Percentiles rank a stretch among this genome's conserved stretches.
Evolutionary conservation across 345 rosid genomes (phyloP).

Genomic region (Odontarrhena argentea): DNA sequence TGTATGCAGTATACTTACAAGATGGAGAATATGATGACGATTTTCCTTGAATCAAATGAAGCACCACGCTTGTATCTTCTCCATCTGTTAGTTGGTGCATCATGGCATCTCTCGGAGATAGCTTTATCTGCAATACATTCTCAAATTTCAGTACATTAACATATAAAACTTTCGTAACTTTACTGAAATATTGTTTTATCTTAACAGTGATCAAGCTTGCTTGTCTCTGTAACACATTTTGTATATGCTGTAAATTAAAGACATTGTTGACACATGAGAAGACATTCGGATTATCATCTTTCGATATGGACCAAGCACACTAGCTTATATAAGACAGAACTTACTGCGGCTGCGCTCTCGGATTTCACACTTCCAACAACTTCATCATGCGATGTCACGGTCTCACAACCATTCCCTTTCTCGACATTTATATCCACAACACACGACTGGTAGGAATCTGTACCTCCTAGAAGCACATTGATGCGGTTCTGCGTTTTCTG

Average conservation of each 20-base stretch:
- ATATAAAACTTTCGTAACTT: no score
- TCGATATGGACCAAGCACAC: conserved; percentile 16
- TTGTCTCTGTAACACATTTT: conserved; percentile 80
- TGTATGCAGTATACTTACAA: conserved; percentile 50
- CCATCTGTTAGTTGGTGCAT: conserved; percentile 75
- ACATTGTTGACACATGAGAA: conserved; percentile 16
- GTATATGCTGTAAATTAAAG: conserved; percentile 56
- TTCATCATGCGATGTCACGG: conserved; percentile 48
- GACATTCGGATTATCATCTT: conserved; percentile 17
- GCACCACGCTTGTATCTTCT: conserved; percentile 86
- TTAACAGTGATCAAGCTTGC: conserved; percentile 72
- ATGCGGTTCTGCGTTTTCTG: conserved; percentile 55
- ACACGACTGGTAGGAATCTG: conserved; percentile 65
- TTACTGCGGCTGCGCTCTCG: conserved; percentile 55
- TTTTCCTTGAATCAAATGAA: conserved; percentile 79
- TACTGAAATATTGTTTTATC: no score
- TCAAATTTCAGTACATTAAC: conserved; percentile 6
- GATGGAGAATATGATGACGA: conserved; percentile 83
- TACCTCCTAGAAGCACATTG: conserved; percentile 57
- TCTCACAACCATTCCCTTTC: conserved; percentile 50
- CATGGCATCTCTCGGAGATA: conserved; percentile 57
- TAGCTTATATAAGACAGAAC: conserved; percentile 32
- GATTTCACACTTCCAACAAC: conserved; percentile 49
- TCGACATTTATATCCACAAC: conserved; percentile 64
- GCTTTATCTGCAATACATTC: conserved; percentile 58